Evolutionary conservation across 352 stramenopile species (phyloP).

Genomic region (Aphanomyces cochlioides): DNA sequence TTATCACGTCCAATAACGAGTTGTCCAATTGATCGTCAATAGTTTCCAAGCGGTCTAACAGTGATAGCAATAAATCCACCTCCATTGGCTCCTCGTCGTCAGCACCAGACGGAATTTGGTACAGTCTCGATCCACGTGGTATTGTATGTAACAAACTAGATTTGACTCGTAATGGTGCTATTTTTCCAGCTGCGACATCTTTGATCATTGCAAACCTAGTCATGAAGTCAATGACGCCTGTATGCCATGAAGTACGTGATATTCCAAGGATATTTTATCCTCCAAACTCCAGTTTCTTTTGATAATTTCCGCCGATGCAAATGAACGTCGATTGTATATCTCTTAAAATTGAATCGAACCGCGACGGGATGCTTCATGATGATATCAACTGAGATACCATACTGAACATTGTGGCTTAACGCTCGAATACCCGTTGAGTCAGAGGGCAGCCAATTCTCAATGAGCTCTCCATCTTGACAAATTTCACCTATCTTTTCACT

Average conservation of each 20-base stretch:
- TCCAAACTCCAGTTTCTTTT: neutral
- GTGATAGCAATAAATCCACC: neutral
- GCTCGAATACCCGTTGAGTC: neutral
- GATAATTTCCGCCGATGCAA: neutral
- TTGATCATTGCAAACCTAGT: conserved; percentile 23
- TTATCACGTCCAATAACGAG: neutral
- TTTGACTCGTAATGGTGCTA: neutral
- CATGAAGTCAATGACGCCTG: neutral
- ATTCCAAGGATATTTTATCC: conserved; percentile 23
- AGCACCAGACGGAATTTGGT: neutral
- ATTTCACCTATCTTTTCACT: conserved; percentile 18
- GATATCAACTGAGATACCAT: conserved; percentile 10
- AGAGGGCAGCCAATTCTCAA: conserved; percentile 2
- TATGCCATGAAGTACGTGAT: neutral
- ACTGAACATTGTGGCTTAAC: neutral
- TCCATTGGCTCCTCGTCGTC: neutral
- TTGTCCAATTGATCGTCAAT: neutral
- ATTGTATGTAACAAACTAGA: neutral
- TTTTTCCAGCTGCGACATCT: neutral
- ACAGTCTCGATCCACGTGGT: neutral
- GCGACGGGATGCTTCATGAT: neutral
- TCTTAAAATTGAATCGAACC: conserved; percentile 15
- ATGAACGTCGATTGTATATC: conserved; percentile 13
- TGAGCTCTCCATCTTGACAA: conserved; percentile 14
- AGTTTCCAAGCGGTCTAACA: neutral